Evolutionary conservation across 305 asterid genomes (phyloP).

Genomic region (Solanum hybrid): DNA sequence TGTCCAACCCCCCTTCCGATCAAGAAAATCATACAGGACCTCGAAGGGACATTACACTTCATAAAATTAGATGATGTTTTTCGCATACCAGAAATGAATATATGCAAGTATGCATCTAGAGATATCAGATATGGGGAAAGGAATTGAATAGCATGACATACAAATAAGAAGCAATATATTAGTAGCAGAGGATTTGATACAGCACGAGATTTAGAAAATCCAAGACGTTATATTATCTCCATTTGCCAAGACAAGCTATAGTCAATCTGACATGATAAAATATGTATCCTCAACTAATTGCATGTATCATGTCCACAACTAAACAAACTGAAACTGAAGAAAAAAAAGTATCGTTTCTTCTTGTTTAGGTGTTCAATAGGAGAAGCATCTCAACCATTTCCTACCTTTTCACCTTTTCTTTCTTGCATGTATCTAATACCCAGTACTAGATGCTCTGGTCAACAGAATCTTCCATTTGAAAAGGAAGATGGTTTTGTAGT

Average conservation of each 20-base stretch:
- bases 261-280: background rate
- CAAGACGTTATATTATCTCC: background rate
- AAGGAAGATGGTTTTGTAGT: slow-evolving; percentile 24
- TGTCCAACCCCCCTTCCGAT: background rate
- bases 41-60: background rate
- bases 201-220: background rate
- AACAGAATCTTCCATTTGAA: slow-evolving; percentile 52
- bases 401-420: slow-evolving; percentile 13
- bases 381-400: slow-evolving; percentile 33
- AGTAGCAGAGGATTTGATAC: background rate
- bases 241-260: background rate
- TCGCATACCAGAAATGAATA: background rate
- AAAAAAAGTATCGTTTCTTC: slow-evolving; percentile 14
- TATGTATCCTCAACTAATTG: background rate
- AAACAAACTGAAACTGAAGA: slow-evolving; percentile 16
- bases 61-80: background rate
- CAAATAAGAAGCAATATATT: background rate
- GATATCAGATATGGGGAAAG: background rate
- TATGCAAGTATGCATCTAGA: background rate
- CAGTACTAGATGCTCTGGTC: slow-evolving; percentile 49
- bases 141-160: background rate
- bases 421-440: slow-evolving; percentile 25
- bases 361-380: slow-evolving; percentile 16
- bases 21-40: background rate
- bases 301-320: background rate